phyloP scores from a whole-genome alignment of 495 filamentous ascomycete species.

The Lasiosphaeria miniovina region DNA sequence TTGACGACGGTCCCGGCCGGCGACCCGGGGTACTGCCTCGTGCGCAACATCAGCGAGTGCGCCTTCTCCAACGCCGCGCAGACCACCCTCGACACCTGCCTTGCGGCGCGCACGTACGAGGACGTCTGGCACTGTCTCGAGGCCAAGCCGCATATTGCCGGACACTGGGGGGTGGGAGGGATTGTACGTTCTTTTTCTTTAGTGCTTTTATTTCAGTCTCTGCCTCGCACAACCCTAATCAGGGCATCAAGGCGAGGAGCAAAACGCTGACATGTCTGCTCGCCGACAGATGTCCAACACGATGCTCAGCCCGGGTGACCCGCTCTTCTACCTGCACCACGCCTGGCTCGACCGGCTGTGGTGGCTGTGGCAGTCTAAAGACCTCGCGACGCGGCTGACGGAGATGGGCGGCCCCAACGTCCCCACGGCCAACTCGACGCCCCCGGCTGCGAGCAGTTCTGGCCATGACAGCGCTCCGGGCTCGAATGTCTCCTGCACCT shows the following conservation, averaged over 20 bases:
- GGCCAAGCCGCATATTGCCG: slow-evolving; percentile 35
- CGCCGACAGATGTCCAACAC: slow-evolving; percentile 29
- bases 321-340: slow-evolving; percentile 53
- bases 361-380: slow-evolving; percentile 46
- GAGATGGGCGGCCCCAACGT: slow-evolving; percentile 32
- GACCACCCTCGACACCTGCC: slow-evolving; percentile 30
- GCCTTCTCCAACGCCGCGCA: slow-evolving; percentile 18
- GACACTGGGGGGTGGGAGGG: slow-evolving; percentile 40
- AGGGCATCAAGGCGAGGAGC: not conserved
- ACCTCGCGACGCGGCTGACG: slow-evolving; percentile 26
- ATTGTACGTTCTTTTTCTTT: slow-evolving; percentile 12
- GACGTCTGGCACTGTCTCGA: slow-evolving; percentile 40
- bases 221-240: not conserved
- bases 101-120: slow-evolving; percentile 24
- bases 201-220: not conserved
- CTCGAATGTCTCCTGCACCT: not conserved
- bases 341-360: slow-evolving; percentile 50
- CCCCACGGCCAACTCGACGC: not conserved
- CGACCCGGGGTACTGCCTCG: slow-evolving; percentile 33
- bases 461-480: not conserved
- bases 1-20: slow-evolving; percentile 3
- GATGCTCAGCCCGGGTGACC: slow-evolving; percentile 38
- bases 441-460: not conserved
- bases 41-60: slow-evolving; percentile 30
- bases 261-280: not conserved